Conservation (phyloP, 352 stramenopile genomes). For the Phytophthora palmivora region DNA sequence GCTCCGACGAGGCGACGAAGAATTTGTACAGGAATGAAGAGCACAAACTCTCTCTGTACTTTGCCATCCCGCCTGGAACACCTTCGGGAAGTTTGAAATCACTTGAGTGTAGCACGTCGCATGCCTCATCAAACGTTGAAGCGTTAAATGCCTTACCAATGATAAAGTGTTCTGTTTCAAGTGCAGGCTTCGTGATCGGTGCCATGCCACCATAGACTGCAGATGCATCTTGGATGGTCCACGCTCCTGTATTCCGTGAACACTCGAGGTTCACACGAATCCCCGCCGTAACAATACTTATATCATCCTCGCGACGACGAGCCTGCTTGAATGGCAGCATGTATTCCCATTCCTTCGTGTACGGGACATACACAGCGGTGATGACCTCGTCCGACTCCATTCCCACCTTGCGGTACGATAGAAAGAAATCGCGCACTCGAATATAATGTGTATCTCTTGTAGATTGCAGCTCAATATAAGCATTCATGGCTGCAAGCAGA, state of each 20-base stretch:
- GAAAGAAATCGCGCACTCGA: slow-evolving; percentile 94
- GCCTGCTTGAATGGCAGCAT: slow-evolving; percentile 97
- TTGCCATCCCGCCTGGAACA: slow-evolving; percentile 94
- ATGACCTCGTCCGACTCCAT: slow-evolving; percentile 92
- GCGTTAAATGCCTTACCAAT: slow-evolving; percentile 83
- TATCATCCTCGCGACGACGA: slow-evolving; percentile 96
- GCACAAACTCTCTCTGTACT: slow-evolving; percentile 95
- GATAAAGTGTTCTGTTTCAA: slow-evolving; percentile 70
- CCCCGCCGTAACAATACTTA: slow-evolving; percentile 96
- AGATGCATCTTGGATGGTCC: slow-evolving; percentile 68
- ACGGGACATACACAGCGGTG: slow-evolving; percentile 91
- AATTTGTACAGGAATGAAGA: slow-evolving; percentile 97
- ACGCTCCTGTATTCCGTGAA: slow-evolving; percentile 72
- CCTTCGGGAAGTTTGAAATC: slow-evolving; percentile 92
- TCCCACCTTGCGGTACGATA: slow-evolving; percentile 94
- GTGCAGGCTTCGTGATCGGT: slow-evolving; percentile 65
- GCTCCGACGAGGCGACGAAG: slow-evolving; percentile 79
- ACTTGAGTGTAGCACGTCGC: slow-evolving; percentile 76
- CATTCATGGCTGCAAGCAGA: slow-evolving; percentile 90
- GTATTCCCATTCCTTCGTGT: slow-evolving; percentile 90
- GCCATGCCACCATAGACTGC: slow-evolving; percentile 79
- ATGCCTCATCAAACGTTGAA: slow-evolving; percentile 86
- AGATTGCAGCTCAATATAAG: slow-evolving; percentile 70
- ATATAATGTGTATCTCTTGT: slow-evolving; percentile 46
- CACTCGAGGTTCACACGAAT: slow-evolving; percentile 89